phyloP scores from a whole-genome alignment of 1,139 yeast genomes.

The Lodderomyces metapsilosis region DNA sequence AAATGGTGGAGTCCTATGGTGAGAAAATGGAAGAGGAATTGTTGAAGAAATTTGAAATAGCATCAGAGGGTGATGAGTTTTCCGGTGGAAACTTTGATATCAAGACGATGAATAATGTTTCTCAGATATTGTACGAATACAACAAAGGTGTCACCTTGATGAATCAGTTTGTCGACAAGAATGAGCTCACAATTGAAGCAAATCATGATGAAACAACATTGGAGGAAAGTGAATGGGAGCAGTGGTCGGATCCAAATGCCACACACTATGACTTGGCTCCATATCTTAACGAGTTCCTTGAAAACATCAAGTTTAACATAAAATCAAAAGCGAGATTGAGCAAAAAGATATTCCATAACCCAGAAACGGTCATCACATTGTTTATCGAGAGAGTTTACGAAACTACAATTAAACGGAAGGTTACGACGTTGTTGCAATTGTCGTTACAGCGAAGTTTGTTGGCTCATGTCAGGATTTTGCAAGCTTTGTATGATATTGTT shows the following conservation, averaged over 20 bases:
- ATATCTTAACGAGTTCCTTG: conserved; percentile 29
- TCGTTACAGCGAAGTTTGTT: conserved; percentile 66
- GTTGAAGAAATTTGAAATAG: conserved; percentile 56
- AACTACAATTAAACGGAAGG: conserved; percentile 67
- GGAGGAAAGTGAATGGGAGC: not conserved
- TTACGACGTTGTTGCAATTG: conserved; percentile 59
- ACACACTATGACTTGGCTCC: conserved; percentile 27
- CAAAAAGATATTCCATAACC: conserved; percentile 67
- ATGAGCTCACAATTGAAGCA: conserved; percentile 47
- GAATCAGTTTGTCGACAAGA: conserved; percentile 79
- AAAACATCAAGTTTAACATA: conserved; percentile 43
- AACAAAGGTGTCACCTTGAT: conserved; percentile 86
- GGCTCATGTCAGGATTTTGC: conserved; percentile 77
- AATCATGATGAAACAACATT: conserved; percentile 30
- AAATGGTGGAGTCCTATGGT: conserved; percentile 66
- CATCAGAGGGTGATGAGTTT: conserved; percentile 38
- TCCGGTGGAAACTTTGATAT: conserved; percentile 53
- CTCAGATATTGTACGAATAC: conserved; percentile 74
- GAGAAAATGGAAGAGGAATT: conserved; percentile 71
- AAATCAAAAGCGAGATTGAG: conserved; percentile 74
- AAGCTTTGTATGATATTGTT: conserved; percentile 59
- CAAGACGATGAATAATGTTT: conserved; percentile 63
- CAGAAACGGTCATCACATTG: conserved; percentile 62
- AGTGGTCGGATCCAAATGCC: conserved; percentile 2
- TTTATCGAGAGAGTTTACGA: conserved; percentile 79